Evolutionary conservation across 106 monocot genomes (phyloP).

Genomic region (Vanilla planifolia): DNA sequence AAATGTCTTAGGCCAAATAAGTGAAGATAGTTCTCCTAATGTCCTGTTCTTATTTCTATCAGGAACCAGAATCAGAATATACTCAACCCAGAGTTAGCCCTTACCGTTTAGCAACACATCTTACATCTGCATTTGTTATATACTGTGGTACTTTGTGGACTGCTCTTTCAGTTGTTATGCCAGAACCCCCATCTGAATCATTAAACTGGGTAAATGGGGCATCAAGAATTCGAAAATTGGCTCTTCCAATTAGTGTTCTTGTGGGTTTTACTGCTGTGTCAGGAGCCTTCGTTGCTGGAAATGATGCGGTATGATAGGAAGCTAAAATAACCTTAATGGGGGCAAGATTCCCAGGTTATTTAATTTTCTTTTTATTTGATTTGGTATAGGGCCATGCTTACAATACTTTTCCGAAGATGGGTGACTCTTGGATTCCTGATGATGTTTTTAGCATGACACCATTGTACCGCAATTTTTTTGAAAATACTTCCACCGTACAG

Average conservation of each 20-base stretch:
- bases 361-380: background rate
- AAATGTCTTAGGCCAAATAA: background rate
- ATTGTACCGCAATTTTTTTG: conserved; percentile 82
- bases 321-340: background rate
- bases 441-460: conserved; percentile 85
- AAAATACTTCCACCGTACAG: conserved; percentile 94
- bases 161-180: conserved; percentile 91
- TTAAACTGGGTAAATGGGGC: conserved; percentile 70
- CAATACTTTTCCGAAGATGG: conserved; percentile 99
- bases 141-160: conserved; percentile 95
- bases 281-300: conserved; percentile 99
- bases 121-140: conserved; percentile 92
- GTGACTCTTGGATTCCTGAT: conserved; percentile 92
- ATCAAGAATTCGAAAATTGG: conserved; percentile 61
- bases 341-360: background rate
- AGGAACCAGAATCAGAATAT: conserved; percentile 95
- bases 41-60: background rate
- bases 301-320: conserved; percentile 75
- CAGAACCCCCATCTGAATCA: conserved; percentile 77
- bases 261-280: conserved; percentile 91
- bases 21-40: background rate
- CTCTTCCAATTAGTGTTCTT: conserved; percentile 60
- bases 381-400: conserved; percentile 84
- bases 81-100: conserved; percentile 98
- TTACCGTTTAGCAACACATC: conserved; percentile 89